These are phyloP conservation scores for Blastobotrys americana DNA, from an alignment of 805 yeast species.

Conservation along the genomic window DNA sequence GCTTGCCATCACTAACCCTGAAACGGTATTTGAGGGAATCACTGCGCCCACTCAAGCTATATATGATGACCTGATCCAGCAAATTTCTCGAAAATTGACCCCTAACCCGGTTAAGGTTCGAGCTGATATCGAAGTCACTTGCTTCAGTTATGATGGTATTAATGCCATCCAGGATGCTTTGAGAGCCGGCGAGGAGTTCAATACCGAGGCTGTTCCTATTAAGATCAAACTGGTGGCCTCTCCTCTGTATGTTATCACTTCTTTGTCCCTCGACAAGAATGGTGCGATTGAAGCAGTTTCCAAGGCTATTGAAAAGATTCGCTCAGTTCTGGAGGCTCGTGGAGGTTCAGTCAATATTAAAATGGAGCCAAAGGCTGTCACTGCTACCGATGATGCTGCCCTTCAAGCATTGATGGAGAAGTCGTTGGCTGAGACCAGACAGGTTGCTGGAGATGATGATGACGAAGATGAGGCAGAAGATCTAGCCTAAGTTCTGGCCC, in stretches of 20 bases:
- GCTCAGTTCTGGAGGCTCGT: slow-evolving; percentile 56
- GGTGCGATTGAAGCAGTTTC: slow-evolving; percentile 76
- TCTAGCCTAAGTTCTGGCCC: too few species aligned
- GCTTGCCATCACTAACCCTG: slow-evolving; percentile 85
- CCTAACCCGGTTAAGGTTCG: slow-evolving; percentile 97
- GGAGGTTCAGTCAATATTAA: slow-evolving; percentile 89
- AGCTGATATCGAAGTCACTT: slow-evolving; percentile 97
- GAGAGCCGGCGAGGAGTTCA: slow-evolving; percentile 72
- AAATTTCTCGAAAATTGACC: slow-evolving; percentile 88
- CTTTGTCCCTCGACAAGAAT: slow-evolving; percentile 86
- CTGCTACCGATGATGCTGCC: slow-evolving; percentile 97
- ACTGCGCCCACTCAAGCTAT: slow-evolving; percentile 65
- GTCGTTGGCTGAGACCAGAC: slow-evolving; percentile 81
- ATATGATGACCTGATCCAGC: slow-evolving; percentile 74
- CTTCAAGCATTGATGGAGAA: slow-evolving; percentile 91
- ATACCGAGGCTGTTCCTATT: slow-evolving; percentile 80
- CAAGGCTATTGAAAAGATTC: slow-evolving; percentile 71
- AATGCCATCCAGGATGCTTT: slow-evolving; percentile 92
- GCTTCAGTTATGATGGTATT: slow-evolving; percentile 95
- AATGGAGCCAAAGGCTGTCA: slow-evolving; percentile 98
- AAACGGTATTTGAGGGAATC: slow-evolving; percentile 72
- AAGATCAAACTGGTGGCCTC: slow-evolving; percentile 96
- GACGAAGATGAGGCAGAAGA: slow-evolving; percentile 38
- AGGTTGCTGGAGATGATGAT: slow-evolving; percentile 73
- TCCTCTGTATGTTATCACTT: slow-evolving; percentile 88